Conservation (phyloP, 2,329 filamentous ascomycete species). For the Conoideocrella luteorostrata region DNA sequence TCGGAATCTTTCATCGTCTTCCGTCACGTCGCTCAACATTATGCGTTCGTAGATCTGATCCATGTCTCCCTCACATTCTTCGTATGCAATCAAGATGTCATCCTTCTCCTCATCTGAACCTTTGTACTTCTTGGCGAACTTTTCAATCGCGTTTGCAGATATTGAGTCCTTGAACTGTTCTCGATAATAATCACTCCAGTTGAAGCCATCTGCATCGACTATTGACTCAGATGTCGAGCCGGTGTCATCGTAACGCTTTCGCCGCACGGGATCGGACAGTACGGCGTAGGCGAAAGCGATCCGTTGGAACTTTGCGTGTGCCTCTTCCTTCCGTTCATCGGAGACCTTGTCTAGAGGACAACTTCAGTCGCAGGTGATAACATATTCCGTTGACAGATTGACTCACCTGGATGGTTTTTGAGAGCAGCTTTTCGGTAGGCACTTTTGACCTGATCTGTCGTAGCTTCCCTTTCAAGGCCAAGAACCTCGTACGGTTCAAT, state of each 20-base stretch:
- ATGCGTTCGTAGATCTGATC: constrained; percentile 71
- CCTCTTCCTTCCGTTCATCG: constrained; percentile 59
- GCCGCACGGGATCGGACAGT: constrained; percentile 73
- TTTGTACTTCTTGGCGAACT: constrained; percentile 74
- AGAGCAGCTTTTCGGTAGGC: constrained; percentile 90
- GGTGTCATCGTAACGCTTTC: constrained; percentile 82
- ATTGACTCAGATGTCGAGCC: constrained; percentile 83
- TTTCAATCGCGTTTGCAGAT: constrained; percentile 65
- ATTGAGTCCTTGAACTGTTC: constrained; percentile 76
- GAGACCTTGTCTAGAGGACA: constrained; percentile 63
- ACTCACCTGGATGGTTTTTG: constrained; percentile 73
- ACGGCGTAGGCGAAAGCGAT: constrained; percentile 93
- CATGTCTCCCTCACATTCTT: constrained; percentile 67
- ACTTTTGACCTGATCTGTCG: constrained; percentile 73
- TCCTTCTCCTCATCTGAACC: constrained; percentile 76
- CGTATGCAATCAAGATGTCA: constrained; percentile 73
- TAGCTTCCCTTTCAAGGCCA: constrained; percentile 62
- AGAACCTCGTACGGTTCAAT: constrained; percentile 79
- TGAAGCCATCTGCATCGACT: constrained; percentile 71
- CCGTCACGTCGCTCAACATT: constrained; percentile 77
- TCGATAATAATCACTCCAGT: constrained; percentile 86
- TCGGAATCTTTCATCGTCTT: constrained; percentile 82
- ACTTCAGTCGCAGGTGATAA: neutral
- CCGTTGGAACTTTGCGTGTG: constrained; percentile 78
- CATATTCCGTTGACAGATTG: neutral